Evolutionary conservation across 106 monocot genomes (phyloP).

Genomic region (Allium fistulosum): DNA sequence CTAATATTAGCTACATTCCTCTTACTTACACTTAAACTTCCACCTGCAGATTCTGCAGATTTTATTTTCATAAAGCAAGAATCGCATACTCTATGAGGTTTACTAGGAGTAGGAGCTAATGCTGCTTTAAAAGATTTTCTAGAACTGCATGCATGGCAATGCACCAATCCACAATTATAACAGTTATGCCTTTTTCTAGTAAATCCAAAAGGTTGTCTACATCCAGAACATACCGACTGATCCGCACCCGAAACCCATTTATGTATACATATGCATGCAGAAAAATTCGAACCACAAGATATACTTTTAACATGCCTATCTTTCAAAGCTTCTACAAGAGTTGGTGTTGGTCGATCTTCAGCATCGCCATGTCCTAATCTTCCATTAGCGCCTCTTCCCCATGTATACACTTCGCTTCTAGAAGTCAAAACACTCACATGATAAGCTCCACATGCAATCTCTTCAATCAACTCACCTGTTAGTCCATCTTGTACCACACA

Average conservation of each 20-base stretch:
- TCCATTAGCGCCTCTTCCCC: constrained; percentile 73
- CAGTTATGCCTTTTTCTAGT: constrained; percentile 77
- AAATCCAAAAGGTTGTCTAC: constrained; percentile 76
- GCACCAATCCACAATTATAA: constrained; percentile 72
- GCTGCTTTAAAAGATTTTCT: constrained; percentile 58
- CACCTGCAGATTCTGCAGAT: constrained; percentile 15
- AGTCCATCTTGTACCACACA: constrained; percentile 57
- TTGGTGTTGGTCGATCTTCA: constrained; percentile 54
- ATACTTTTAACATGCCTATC: constrained; percentile 78
- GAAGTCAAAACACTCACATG: constrained; percentile 61
- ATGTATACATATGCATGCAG: constrained; percentile 73
- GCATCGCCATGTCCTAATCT: constrained; percentile 56
- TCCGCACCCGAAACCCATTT: constrained; percentile 81
- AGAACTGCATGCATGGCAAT: constrained; percentile 74
- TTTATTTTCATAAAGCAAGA: constrained; percentile 45
- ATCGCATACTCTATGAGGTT: constrained; percentile 76
- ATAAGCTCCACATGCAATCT: constrained; percentile 58
- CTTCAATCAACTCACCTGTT: constrained; percentile 42
- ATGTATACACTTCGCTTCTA: constrained; percentile 57
- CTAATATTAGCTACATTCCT: constrained; percentile 41
- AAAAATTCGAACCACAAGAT: constrained; percentile 73
- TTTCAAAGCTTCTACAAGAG: constrained; percentile 58
- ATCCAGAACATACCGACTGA: constrained; percentile 64
- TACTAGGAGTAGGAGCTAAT: constrained; percentile 65
- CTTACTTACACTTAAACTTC: constrained; percentile 11